A percentile compares a stretch with the other conserved stretches of the same genome.
These are phyloP conservation scores for Petunia secreta DNA, from an alignment of 257 asterid species.

Conservation along the genomic window DNA sequence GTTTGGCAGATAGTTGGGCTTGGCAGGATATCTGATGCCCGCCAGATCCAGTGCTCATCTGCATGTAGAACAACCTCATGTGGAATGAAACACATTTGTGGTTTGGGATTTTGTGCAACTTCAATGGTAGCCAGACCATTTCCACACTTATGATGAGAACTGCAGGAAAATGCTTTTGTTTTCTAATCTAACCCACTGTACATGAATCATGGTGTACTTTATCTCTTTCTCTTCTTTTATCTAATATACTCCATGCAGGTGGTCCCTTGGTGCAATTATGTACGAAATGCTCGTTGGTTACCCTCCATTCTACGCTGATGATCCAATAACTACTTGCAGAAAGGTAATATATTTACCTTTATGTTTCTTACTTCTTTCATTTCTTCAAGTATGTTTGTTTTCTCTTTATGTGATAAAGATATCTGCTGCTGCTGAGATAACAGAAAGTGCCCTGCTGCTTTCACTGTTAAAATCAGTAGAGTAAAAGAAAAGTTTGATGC, in stretches of 20 bases:
- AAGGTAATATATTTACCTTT: slow-evolving; percentile 40
- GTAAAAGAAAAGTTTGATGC: slow-evolving; percentile 4
- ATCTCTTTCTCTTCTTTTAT: slow-evolving; percentile 24
- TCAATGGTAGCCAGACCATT: not conserved
- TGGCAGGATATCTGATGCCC: slow-evolving; percentile 1
- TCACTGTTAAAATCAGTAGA: slow-evolving; percentile 3
- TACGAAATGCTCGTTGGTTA: slow-evolving; percentile 62
- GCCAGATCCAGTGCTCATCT: slow-evolving; percentile 11
- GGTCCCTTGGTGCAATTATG: slow-evolving; percentile 64
- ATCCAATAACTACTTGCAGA: slow-evolving; percentile 56
- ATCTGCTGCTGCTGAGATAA: slow-evolving; percentile 14
- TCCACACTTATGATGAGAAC: slow-evolving; percentile 1
- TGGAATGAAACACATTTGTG: slow-evolving; percentile 14
- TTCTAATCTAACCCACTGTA: not conserved
- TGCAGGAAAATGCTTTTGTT: slow-evolving; percentile 11
- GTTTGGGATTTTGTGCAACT: slow-evolving; percentile 4
- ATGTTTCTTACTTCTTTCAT: not conserved
- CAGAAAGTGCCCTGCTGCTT: slow-evolving; percentile 9
- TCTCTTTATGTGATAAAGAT: not conserved
- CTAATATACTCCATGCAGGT: slow-evolving; percentile 41
- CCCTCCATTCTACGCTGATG: slow-evolving; percentile 59
- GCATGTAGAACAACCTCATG: slow-evolving; percentile 1
- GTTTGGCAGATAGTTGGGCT: not conserved
- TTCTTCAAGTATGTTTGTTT: not conserved
- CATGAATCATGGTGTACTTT: slow-evolving; percentile 15